Conservation (phyloP, 2,329 filamentous ascomycete genomes). For the Penicillium aurantiogriseum region DNA sequence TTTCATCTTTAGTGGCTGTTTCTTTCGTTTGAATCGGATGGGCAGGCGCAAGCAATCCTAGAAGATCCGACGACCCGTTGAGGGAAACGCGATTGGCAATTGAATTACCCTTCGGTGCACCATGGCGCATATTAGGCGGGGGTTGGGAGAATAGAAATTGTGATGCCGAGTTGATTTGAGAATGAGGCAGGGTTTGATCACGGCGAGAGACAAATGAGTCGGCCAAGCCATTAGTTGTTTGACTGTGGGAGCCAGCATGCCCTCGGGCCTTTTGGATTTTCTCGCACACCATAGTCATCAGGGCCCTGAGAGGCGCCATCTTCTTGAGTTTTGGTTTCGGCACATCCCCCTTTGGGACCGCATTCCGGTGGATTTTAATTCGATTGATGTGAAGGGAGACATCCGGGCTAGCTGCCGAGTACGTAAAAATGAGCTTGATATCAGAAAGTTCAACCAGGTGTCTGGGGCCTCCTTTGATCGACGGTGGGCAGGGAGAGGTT, state of each 20-base stretch:
- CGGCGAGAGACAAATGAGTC: conserved; percentile 15
- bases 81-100: neutral
- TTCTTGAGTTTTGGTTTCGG: conserved; percentile 24
- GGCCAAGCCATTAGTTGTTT: neutral
- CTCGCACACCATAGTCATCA: conserved; percentile 18
- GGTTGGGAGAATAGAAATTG: conserved; percentile 18
- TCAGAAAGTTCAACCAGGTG: conserved; percentile 32
- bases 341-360: conserved; percentile 14
- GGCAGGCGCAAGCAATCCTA: neutral
- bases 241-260: neutral
- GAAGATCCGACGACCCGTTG: conserved; percentile 8
- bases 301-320: conserved; percentile 11
- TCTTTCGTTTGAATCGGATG: neutral
- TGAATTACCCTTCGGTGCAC: neutral
- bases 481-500: conserved; percentile 16
- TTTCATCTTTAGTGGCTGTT: neutral
- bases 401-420: conserved; percentile 23
- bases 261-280: conserved; percentile 8
- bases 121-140: neutral
- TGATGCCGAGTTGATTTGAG: neutral
- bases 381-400: conserved; percentile 27
- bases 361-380: conserved; percentile 27
- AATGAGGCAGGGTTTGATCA: conserved; percentile 3
- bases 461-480: conserved; percentile 25
- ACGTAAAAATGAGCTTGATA: conserved; percentile 38